A percentile compares a stretch with the other conserved stretches of the same genome.
Conservation (phyloP, 1,284 basidiomycete species). For the Moniliella sp. region DNA sequence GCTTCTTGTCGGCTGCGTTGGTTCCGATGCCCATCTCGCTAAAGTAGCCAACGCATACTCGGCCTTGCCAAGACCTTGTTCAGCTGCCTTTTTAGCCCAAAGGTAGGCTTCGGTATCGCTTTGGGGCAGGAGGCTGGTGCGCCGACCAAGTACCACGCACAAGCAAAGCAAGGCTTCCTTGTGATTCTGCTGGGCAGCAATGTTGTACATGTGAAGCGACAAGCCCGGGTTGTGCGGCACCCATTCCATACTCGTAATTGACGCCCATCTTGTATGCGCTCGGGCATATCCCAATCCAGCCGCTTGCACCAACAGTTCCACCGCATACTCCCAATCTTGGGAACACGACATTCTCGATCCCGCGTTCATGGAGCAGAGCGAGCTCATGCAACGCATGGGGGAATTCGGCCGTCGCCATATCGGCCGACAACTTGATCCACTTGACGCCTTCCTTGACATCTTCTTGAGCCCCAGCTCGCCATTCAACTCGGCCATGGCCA, state of each 20-base stretch:
- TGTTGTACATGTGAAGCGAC: conserved; percentile 94
- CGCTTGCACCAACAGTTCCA: conserved; percentile 69
- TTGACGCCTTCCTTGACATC: conserved; percentile 76
- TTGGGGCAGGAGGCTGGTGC: conserved; percentile 91
- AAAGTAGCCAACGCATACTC: conserved; percentile 69
- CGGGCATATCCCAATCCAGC: conserved; percentile 81
- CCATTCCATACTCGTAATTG: conserved; percentile 73
- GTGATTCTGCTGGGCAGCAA: conserved; percentile 86
- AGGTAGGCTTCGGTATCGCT: conserved; percentile 84
- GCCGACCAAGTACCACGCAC: conserved; percentile 86
- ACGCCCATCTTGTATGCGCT: conserved; percentile 84
- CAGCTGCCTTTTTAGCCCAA: conserved; percentile 36
- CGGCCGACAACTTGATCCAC: conserved; percentile 81
- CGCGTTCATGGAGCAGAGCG: conserved; percentile 58
- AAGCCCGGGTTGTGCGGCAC: conserved; percentile 74
- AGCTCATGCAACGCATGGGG: conserved; percentile 92
- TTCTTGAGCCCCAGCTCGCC: conserved; percentile 61
- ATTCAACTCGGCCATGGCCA: conserved; percentile 78
- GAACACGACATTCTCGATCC: conserved; percentile 51
- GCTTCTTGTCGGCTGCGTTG: conserved; percentile 79
- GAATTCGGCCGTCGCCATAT: conserved; percentile 92
- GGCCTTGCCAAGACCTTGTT: conserved; percentile 36
- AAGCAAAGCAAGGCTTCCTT: conserved; percentile 81
- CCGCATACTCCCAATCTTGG: conserved; percentile 56
- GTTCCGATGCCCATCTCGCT: conserved; percentile 92